Conservation (phyloP, 1,284 basidiomycete genomes). For the Pyrrhoderma lamaoense region DNA sequence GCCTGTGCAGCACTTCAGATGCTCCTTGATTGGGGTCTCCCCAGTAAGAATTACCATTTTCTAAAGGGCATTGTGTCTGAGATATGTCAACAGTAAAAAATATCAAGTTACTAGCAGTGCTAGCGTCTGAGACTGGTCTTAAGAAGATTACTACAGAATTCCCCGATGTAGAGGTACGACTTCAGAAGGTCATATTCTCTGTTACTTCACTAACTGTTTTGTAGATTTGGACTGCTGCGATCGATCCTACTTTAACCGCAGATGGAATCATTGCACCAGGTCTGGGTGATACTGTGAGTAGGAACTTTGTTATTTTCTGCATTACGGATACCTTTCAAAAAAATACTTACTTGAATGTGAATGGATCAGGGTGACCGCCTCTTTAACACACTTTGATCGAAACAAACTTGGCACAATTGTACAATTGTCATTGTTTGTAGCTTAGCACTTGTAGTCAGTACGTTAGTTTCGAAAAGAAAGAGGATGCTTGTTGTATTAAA, state of each 20-base stretch:
- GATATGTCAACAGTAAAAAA: slow-evolving; percentile 41
- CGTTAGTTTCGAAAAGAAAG: too few species aligned
- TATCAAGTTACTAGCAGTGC: slow-evolving; percentile 79
- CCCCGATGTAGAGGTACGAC: slow-evolving; percentile 72
- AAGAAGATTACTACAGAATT: slow-evolving; percentile 56
- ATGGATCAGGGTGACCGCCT: slow-evolving; percentile 51
- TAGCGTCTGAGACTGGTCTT: slow-evolving; percentile 75
- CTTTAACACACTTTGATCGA: slow-evolving; percentile 44
- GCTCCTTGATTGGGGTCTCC: slow-evolving; percentile 82
- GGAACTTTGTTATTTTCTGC: neutral
- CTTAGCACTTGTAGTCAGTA: too few species aligned
- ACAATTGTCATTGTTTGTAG: neutral
- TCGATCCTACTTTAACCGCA: slow-evolving; percentile 65
- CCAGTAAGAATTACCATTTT: slow-evolving; percentile 35
- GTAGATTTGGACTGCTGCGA: slow-evolving; percentile 79
- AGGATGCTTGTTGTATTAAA: too few species aligned
- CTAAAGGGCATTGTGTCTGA: slow-evolving; percentile 3
- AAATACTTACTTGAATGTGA: neutral
- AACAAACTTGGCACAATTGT: neutral
- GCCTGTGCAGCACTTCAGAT: slow-evolving; percentile 80
- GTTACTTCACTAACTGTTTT: slow-evolving; percentile 1
- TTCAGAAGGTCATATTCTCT: slow-evolving; percentile 1
- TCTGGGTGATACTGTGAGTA: slow-evolving; percentile 80
- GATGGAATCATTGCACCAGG: slow-evolving; percentile 80
- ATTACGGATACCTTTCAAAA: neutral